Base-by-base conservation (phyloP, 2,329 filamentous ascomycete species). In the Penicillium sp. region DNA sequence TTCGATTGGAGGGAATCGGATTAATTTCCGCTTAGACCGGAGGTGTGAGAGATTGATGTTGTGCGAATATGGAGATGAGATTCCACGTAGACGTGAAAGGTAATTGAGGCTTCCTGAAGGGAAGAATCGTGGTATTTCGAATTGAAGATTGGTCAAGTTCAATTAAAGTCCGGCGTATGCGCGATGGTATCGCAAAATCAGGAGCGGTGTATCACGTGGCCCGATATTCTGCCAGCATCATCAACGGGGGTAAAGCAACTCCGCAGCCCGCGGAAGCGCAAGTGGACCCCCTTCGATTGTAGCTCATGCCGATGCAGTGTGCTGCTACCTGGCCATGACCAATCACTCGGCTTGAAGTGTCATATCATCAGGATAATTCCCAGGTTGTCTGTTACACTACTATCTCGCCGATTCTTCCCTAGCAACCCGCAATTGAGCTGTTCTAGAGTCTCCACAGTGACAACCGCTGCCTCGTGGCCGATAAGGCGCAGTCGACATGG, bases 201-300 rank as follows among this genome's bases (percentile, higher is more conserved):
- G 57, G 55, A 70, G 75, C 73, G 73, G 75, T 69, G 58, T 58
- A 58, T 76, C 74, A 76, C 73, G 72, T 76, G 73, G 0, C 3
- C 11, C 0, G 0, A 30, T 8, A 45, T 65, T 65, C 59, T 69
- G 67, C 67, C 67, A n/a, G 35, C 19, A 14, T 54, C 46, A 53
- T 42, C 59, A 61, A 57, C 57, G 63, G 35, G 22, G 33, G 28
- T 14, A 19, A 58, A 64, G 19, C 56, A 60, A 61, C 67, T 65
- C 60, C 63, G 62, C 58, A 60, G 53, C 55, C 60, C 51, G 22
- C 51, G 22, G 52, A 42, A 58, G 22, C 57, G 52, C 55, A 40
- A 52, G 63, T 59, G 54, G 56, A 46, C 49, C 48, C 42, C 51
- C 28, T 52, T 52, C 57, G 25, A 57, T 45, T 30, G 30, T 35